Conservation (phyloP, 2,329 filamentous ascomycete species). For the Apiospora rasikravindrae region DNA sequence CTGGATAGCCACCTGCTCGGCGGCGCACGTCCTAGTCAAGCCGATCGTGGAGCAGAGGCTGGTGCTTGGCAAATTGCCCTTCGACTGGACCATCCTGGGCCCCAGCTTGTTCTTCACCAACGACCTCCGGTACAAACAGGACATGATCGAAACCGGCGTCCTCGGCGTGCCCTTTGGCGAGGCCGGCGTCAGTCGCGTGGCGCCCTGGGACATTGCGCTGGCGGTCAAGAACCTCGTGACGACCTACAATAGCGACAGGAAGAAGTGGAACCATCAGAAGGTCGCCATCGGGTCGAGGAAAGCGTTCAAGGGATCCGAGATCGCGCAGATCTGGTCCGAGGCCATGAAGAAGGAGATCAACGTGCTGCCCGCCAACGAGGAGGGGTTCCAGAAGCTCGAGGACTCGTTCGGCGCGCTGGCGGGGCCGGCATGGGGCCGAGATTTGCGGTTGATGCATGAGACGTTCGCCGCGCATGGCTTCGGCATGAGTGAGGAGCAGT, state of each 20-base stretch:
- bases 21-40: slow-evolving; percentile 21
- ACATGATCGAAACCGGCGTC: slow-evolving; percentile 16
- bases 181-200: slow-evolving; percentile 16
- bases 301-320: slow-evolving; percentile 14
- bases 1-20: not conserved
- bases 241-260: not conserved
- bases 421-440: slow-evolving; percentile 14
- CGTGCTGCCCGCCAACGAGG: not conserved
- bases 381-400: slow-evolving; percentile 14
- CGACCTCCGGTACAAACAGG: slow-evolving; percentile 15
- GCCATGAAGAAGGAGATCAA: slow-evolving; percentile 4
- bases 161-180: slow-evolving; percentile 18
- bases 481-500: slow-evolving; percentile 16
- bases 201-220: slow-evolving; percentile 20
- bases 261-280: slow-evolving; percentile 7
- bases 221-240: slow-evolving; percentile 15
- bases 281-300: slow-evolving; percentile 6
- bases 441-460: slow-evolving; percentile 19
- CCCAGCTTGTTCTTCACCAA: slow-evolving; percentile 21
- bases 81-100: slow-evolving; percentile 17
- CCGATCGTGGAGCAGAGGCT: slow-evolving; percentile 16
- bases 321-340: slow-evolving; percentile 14
- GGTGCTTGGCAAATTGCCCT: slow-evolving; percentile 8
- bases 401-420: not conserved
- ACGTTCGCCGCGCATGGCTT: slow-evolving; percentile 7